A percentile compares a stretch with the other conserved stretches of the same genome.
These are phyloP conservation scores for Citrullus amarus DNA, from an alignment of 306 rosid genomes.

Conservation along the genomic window DNA sequence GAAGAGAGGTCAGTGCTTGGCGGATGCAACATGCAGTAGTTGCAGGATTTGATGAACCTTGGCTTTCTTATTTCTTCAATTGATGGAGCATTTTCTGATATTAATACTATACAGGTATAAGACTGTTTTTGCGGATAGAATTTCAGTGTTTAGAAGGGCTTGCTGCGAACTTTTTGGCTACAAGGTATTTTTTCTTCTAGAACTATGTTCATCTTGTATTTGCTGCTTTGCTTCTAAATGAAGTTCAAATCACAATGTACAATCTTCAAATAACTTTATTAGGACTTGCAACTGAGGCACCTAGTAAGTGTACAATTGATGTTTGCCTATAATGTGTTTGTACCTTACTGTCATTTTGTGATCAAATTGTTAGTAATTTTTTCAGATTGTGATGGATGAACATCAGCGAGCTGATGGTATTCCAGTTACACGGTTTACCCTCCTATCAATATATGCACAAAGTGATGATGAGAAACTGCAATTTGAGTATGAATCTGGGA, in stretches of 20 bases:
- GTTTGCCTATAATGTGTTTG: neutral
- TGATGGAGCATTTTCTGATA: neutral
- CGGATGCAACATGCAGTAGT: conserved; percentile 7
- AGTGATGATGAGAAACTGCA: conserved; percentile 88
- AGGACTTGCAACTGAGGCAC: neutral
- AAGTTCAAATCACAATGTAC: neutral
- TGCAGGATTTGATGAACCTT: neutral
- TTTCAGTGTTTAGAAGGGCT: conserved; percentile 90
- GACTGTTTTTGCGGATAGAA: conserved; percentile 93
- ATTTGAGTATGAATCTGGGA: conserved; percentile 95
- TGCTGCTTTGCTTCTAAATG: conserved; percentile 1
- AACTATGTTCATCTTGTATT: neutral
- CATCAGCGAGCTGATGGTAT: conserved; percentile 88
- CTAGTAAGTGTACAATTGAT: neutral
- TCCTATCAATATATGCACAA: conserved; percentile 88
- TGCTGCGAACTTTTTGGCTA: conserved; percentile 98
- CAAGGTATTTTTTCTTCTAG: conserved; percentile 41
- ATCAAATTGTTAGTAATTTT: conserved; percentile 2
- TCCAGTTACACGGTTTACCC: conserved; percentile 74
- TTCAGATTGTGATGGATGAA: conserved; percentile 97
- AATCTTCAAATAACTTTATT: neutral
- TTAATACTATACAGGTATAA: conserved; percentile 52
- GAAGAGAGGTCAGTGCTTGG: conserved; percentile 64
- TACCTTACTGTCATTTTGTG: neutral
- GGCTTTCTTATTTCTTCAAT: neutral